Evolutionary conservation across 352 stramenopile genomes (phyloP).

Genomic region (Peronosclerospora sorghi): DNA sequence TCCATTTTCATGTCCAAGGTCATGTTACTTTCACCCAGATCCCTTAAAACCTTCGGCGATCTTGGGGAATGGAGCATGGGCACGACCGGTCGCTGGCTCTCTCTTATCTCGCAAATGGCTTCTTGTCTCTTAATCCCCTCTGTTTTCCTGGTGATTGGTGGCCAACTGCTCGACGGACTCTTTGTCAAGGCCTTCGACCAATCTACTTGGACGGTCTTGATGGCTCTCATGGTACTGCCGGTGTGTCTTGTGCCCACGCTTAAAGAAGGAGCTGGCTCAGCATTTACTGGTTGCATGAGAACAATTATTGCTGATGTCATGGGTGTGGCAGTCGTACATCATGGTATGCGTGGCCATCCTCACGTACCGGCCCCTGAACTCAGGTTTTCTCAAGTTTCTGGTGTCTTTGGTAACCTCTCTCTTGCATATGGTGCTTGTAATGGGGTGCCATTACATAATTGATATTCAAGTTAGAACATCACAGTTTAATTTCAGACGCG

Average conservation of each 20-base stretch:
- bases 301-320: constrained; percentile 46
- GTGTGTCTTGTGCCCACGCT: constrained; percentile 21
- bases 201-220: constrained; percentile 46
- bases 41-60: constrained; percentile 44
- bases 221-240: constrained; percentile 34
- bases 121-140: constrained; percentile 29
- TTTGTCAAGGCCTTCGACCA: constrained; percentile 35
- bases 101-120: constrained; percentile 37
- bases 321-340: constrained; percentile 28
- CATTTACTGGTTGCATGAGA: constrained; percentile 39
- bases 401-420: constrained; percentile 43
- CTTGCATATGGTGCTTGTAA: constrained; percentile 41
- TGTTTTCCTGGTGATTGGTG: constrained; percentile 14
- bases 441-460: too few species aligned
- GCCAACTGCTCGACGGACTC: constrained; percentile 27
- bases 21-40: constrained; percentile 32
- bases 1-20: constrained; percentile 39
- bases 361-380: constrained; percentile 26
- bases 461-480: too few species aligned
- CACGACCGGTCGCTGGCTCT: constrained; percentile 32
- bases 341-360: constrained; percentile 38
- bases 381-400: constrained; percentile 31
- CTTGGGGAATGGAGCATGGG: constrained; percentile 47
- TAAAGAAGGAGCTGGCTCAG: constrained; percentile 33
- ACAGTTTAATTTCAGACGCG: too few species aligned